phyloP scores from a whole-genome alignment of 2,329 filamentous ascomycete genomes.

The Clonostachys rhizophaga region DNA sequence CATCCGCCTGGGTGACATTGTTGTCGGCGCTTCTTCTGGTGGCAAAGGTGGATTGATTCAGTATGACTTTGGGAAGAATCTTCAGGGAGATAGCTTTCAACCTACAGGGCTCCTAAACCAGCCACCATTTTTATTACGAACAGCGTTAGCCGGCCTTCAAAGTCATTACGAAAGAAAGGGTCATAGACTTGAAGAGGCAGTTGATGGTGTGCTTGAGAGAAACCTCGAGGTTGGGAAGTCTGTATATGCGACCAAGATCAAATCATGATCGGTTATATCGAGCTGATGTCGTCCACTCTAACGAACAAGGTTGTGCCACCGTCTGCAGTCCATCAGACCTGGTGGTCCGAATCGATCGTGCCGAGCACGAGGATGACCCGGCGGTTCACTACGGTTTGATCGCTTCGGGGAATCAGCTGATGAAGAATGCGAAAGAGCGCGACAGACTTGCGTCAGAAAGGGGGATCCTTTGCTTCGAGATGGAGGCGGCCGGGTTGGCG shows the following conservation, averaged over 20 bases:
- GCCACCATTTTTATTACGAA: not conserved
- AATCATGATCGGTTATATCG: not conserved
- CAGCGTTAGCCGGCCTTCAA: not conserved
- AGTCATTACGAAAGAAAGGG: not conserved
- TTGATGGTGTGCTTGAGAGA: not conserved
- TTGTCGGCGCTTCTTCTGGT: slow-evolving; percentile 5
- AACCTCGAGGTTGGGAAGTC: not conserved
- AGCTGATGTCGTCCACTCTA: not conserved
- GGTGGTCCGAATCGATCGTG: not conserved
- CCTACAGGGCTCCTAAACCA: not conserved
- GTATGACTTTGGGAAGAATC: slow-evolving; percentile 1
- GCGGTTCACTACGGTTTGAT: slow-evolving; percentile 23
- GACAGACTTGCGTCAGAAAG: slow-evolving; percentile 17
- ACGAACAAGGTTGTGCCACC: not conserved
- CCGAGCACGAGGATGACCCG: not conserved
- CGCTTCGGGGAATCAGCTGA: slow-evolving; percentile 24
- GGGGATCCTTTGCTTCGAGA: slow-evolving; percentile 9
- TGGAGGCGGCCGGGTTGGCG: slow-evolving; percentile 6
- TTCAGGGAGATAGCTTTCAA: not conserved
- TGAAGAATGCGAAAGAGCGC: slow-evolving; percentile 20
- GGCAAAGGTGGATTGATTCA: slow-evolving; percentile 1
- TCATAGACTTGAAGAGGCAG: not conserved
- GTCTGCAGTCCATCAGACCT: not conserved
- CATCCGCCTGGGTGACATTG: slow-evolving; percentile 15
- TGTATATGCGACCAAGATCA: not conserved